A percentile compares a stretch with the other conserved stretches of the same genome.
Conservation (phyloP, 2,329 filamentous ascomycete species). For the Colletotrichum sp. region DNA sequence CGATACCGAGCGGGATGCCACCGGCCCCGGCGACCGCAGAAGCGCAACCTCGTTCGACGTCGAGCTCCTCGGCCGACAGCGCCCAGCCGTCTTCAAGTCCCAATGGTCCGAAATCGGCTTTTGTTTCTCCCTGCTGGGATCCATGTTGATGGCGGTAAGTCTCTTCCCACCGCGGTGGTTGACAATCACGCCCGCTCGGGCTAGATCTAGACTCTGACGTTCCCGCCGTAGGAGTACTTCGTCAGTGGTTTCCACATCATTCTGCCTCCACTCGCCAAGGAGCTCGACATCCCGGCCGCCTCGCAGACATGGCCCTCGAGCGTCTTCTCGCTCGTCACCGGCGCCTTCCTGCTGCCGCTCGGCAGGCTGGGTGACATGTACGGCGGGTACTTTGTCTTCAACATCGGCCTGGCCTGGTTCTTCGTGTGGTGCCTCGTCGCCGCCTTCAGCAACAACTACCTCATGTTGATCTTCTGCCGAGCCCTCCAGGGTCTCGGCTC, state of each 20-base stretch:
- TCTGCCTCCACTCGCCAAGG: slow-evolving; percentile 65
- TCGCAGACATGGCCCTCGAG: slow-evolving; percentile 69
- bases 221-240: slow-evolving; percentile 65
- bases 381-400: slow-evolving; percentile 65
- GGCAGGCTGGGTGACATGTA: slow-evolving; percentile 68
- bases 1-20: slow-evolving; percentile 14
- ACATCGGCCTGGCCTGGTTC: slow-evolving; percentile 67
- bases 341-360: slow-evolving; percentile 64
- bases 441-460: slow-evolving; percentile 70
- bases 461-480: slow-evolving; percentile 76
- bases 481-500: slow-evolving; percentile 77
- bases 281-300: slow-evolving; percentile 66
- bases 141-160: slow-evolving; percentile 62
- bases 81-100: slow-evolving; percentile 60
- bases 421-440: slow-evolving; percentile 70
- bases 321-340: slow-evolving; percentile 63
- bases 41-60: slow-evolving; percentile 38
- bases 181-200: neutral
- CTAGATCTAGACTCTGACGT: neutral
- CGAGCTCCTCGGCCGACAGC: slow-evolving; percentile 65
- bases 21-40: neutral
- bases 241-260: slow-evolving; percentile 79
- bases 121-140: slow-evolving; percentile 64
- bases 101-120: slow-evolving; percentile 64
- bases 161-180: neutral